Conservation (phyloP, 2,329 filamentous ascomycete species). For the Fusarium sororula region DNA sequence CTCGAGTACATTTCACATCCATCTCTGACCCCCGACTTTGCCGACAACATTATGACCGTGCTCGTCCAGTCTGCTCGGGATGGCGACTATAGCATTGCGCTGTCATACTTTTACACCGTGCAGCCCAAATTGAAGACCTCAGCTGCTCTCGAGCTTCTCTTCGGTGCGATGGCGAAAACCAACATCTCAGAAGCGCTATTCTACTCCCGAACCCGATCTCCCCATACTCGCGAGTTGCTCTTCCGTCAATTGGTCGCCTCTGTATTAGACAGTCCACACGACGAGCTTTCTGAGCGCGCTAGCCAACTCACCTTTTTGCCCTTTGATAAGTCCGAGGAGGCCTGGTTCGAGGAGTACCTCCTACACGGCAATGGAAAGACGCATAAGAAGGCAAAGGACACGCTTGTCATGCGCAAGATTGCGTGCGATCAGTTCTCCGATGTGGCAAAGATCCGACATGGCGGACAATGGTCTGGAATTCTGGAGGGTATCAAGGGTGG, state of each 20-base stretch:
- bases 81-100: conserved; percentile 70
- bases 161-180: conserved; percentile 72
- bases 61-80: conserved; percentile 70
- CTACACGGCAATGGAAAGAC: conserved; percentile 70
- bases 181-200: conserved; percentile 78
- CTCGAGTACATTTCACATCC: conserved; percentile 82
- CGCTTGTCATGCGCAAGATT: conserved; percentile 77
- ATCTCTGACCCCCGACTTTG: conserved; percentile 80
- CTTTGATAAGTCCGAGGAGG: conserved; percentile 75
- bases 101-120: conserved; percentile 82
- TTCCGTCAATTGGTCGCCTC: conserved; percentile 72
- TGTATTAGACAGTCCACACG: conserved; percentile 58
- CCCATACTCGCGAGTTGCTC: conserved; percentile 68
- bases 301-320: conserved; percentile 78
- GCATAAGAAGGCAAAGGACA: conserved; percentile 74
- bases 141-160: conserved; percentile 71
- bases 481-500: conserved; percentile 62
- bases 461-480: conserved; percentile 59
- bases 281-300: conserved; percentile 62
- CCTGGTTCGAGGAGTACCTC: conserved; percentile 77
- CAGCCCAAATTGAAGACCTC: conserved; percentile 75
- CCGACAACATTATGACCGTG: conserved; percentile 80
- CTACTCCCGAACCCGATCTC: conserved; percentile 73
- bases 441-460: conserved; percentile 53
- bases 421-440: conserved; percentile 69